phyloP scores from a whole-genome alignment of 2,329 filamentous ascomycete species.

The Mycosphaerelloides madeirae region DNA sequence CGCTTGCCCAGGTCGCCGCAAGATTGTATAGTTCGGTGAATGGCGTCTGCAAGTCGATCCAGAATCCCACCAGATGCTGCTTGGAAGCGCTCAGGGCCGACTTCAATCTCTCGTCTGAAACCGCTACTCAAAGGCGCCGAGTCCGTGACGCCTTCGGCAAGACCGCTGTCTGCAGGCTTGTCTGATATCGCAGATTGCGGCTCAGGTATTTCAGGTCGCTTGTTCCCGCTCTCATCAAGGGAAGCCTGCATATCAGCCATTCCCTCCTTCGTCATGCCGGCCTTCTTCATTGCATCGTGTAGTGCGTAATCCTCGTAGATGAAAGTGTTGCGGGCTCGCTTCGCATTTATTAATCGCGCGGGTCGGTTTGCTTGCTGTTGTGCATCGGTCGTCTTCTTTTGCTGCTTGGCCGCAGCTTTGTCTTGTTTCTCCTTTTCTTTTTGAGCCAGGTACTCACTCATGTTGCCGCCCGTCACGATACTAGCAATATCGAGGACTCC shows the following conservation, averaged over 20 bases:
- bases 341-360: slow-evolving; percentile 64
- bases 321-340: slow-evolving; percentile 65
- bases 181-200: slow-evolving; percentile 30
- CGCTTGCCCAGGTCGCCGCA: slow-evolving; percentile 82
- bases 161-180: slow-evolving; percentile 31
- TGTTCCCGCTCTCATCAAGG: slow-evolving; percentile 44
- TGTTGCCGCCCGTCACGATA: slow-evolving; percentile 71
- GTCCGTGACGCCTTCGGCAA: slow-evolving; percentile 23
- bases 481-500: slow-evolving; percentile 79
- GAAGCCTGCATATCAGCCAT: slow-evolving; percentile 50
- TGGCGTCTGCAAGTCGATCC: slow-evolving; percentile 75
- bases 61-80: slow-evolving; percentile 64
- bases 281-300: slow-evolving; percentile 50
- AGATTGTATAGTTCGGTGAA: slow-evolving; percentile 76
- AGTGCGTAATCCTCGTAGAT: slow-evolving; percentile 64
- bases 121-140: slow-evolving; percentile 22
- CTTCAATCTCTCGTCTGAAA: slow-evolving; percentile 61
- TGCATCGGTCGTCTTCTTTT: slow-evolving; percentile 52
- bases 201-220: slow-evolving; percentile 19
- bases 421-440: slow-evolving; percentile 76
- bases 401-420: slow-evolving; percentile 50
- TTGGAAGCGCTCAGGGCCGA: slow-evolving; percentile 70
- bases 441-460: slow-evolving; percentile 75
- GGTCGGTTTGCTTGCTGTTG: slow-evolving; percentile 53
- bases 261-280: slow-evolving; percentile 43